Evolutionary conservation across 352 stramenopile species (phyloP).

Genomic region (Blastocystis sp.): DNA sequence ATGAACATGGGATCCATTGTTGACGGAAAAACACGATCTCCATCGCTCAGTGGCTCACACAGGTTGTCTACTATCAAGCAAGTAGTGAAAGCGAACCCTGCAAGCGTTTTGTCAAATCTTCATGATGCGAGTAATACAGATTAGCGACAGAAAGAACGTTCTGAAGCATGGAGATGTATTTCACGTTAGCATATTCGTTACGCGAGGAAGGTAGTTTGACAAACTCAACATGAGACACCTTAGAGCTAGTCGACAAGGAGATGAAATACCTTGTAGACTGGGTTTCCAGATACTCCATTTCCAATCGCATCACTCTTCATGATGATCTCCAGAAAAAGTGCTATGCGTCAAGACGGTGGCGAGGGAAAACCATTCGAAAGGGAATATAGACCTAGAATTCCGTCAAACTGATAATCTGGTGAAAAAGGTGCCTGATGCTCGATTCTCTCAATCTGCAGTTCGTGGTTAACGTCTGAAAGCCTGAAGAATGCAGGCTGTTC

Average conservation of each 20-base stretch:
- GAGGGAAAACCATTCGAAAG: not conserved
- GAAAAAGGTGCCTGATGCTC: not conserved
- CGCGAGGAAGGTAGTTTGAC: not conserved
- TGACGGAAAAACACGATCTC: constrained; percentile 27
- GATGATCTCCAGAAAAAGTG: constrained; percentile 29
- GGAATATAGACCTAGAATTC: constrained; percentile 29
- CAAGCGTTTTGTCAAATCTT: constrained; percentile 67
- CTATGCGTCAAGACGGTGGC: not conserved
- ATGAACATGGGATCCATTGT: not conserved
- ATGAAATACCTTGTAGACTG: constrained; percentile 12
- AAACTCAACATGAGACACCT: constrained; percentile 24
- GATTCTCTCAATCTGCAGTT: not conserved
- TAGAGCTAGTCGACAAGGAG: not conserved
- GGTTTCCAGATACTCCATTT: not conserved
- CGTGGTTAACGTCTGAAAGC: not conserved
- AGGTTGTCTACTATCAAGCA: not conserved
- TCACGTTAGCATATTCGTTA: constrained; percentile 37
- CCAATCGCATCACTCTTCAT: not conserved
- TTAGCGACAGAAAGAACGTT: constrained; percentile 49
- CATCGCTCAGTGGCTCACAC: not conserved
- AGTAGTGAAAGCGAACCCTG: not conserved
- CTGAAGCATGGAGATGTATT: constrained; percentile 65
- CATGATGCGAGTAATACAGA: constrained; percentile 74
- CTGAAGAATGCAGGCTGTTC: not conserved
- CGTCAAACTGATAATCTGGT: not conserved